Base-by-base conservation (phyloP, 2,329 filamentous ascomycete genomes). In the Neofusicoccum cordaticola region DNA sequence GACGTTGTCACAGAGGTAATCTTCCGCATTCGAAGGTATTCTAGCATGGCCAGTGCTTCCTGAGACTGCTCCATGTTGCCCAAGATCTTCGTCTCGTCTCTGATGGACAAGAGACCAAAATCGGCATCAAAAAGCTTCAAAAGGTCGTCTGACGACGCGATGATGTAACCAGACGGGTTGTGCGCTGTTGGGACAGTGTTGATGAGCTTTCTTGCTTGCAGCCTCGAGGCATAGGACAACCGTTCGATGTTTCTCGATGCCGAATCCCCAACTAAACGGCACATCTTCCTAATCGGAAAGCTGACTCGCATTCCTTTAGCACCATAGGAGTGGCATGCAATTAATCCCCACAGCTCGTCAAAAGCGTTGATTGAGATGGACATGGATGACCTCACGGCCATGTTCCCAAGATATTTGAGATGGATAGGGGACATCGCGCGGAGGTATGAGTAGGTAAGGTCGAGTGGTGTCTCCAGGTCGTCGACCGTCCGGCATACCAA, bases 361-460 rank as follows among this genome's bases (percentile, higher is more conserved):
- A 96, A 95, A 0, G 91, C 91, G 68, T 92, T 95, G 72, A 97
- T 91, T 1, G 92, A 96, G 66, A 97, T 93, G 0, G 92, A 96
- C 92, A 97, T 97, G 68, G 92, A 96, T 0, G 92, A 92, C n/a
- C 92, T 87, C 0, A 96, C 92, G 7, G 88, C 89, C 93, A 97
- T 97, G 73, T 97, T 93, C 5, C 81, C 84, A 2, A 97, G 82
- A 70, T 96, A 97, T 72, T 96, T 96, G 63, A 96, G 77, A 72
- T 95, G 92, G 47, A 96, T 93, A 0, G 93, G 92, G 0, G 92
- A 96, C 86, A 96, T 96, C 67, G 93, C 92, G 62, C 93, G 87
- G 1, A 96, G 84, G 72, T 96, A 95, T 0, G 90, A 85, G 71
- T 95, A 90, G 1, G 90, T 95, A 75, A 97, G 87, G 73, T 97